Evolutionary conservation across 2,329 filamentous ascomycete genomes (phyloP).

Genomic region (Aureobasidium melanogenum): DNA sequence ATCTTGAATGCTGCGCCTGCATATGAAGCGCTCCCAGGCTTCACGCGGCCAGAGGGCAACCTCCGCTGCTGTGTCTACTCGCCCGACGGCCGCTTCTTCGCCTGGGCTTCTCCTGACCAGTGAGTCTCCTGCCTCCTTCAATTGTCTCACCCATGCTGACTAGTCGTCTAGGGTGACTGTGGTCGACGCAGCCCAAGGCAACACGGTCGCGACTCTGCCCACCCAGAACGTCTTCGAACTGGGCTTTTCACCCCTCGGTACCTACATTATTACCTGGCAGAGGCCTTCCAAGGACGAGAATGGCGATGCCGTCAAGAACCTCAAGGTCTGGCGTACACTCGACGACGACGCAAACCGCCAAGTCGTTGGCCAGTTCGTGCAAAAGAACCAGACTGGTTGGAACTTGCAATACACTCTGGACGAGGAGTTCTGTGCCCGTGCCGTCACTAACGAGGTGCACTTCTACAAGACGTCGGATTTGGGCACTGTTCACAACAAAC

Average conservation of each 20-base stretch:
- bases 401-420: conserved; percentile 95
- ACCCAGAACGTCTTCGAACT: conserved; percentile 86
- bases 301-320: conserved; percentile 88
- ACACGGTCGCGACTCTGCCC: conserved; percentile 64
- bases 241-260: conserved; percentile 85
- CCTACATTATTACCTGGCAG: conserved; percentile 95
- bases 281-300: conserved; percentile 84
- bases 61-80: conserved; percentile 93
- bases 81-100: conserved; percentile 90
- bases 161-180: conserved; percentile 58
- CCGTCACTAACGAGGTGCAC: conserved; percentile 94
- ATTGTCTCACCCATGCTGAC: conserved; percentile 5
- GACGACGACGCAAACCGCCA: conserved; percentile 58
- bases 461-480: conserved; percentile 89
- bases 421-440: conserved; percentile 84
- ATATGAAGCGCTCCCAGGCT: conserved; percentile 78
- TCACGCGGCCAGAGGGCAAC: conserved; percentile 76
- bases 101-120: conserved; percentile 77
- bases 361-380: conserved; percentile 81
- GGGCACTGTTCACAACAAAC: conserved; percentile 84
- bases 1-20: conserved; percentile 83
- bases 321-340: conserved; percentile 89
- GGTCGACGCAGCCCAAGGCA: conserved; percentile 69
- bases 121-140: conserved; percentile 31
- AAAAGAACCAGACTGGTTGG: conserved; percentile 93